These are phyloP conservation scores for Chaetomiaceae sp. DNA, from an alignment of 2,329 filamentous ascomycete genomes.

Conservation along the genomic window DNA sequence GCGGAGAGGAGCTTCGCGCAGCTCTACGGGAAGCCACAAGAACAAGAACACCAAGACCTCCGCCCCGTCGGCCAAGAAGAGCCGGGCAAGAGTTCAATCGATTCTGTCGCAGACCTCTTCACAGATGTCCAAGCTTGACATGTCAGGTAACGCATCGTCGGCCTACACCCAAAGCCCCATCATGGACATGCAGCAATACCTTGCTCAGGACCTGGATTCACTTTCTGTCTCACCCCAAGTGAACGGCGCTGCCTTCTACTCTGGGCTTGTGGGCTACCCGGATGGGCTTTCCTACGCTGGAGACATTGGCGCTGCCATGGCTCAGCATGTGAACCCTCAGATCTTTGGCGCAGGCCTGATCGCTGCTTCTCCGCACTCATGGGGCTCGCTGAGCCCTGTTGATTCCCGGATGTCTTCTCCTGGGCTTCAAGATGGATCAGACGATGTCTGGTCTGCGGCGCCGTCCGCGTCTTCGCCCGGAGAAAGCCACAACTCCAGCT, in stretches of 20 bases:
- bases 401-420: conserved; percentile 50
- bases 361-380: conserved; percentile 48
- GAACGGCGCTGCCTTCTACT: conserved; percentile 38
- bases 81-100: conserved; percentile 41
- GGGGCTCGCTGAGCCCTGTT: conserved; percentile 49
- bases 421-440: conserved; percentile 44
- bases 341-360: conserved; percentile 48
- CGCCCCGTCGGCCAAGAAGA: conserved; percentile 36
- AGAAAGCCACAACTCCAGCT: conserved; percentile 43
- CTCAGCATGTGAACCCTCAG: conserved; percentile 52
- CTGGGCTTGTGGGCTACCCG: conserved; percentile 42
- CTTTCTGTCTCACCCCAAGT: conserved; percentile 44
- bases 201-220: conserved; percentile 46
- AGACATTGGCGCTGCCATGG: conserved; percentile 37
- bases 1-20: conserved; percentile 41
- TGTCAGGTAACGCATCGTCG: conserved; percentile 45
- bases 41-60: conserved; percentile 40
- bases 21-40: conserved; percentile 43
- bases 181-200: conserved; percentile 47
- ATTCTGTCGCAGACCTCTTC: conserved; percentile 45
- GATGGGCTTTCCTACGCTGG: conserved; percentile 41
- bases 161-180: conserved; percentile 38
- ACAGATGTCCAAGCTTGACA: conserved; percentile 47
- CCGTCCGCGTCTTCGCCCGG: conserved; percentile 39
- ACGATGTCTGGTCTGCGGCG: conserved; percentile 43